Conservation (phyloP, 305 asterid species). For the Striga hermonthica region DNA sequence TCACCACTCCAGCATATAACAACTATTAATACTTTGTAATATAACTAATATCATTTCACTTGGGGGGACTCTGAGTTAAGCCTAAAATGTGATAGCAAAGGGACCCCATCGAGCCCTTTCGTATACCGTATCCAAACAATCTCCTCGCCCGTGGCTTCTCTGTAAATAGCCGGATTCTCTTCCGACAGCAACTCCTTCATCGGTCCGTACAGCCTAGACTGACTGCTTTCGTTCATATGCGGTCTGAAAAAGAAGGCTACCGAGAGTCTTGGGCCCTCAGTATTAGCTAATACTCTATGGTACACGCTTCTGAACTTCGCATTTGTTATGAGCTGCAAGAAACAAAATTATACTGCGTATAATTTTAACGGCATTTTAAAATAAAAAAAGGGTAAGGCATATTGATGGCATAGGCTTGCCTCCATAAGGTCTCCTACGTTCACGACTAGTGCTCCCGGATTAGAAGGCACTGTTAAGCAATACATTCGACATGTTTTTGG, state of each 20-base stretch:
- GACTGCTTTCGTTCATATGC: constrained; percentile 1
- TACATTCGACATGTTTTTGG: too few relatives aligned
- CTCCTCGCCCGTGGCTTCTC: constrained; percentile 14
- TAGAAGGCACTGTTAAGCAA: constrained; percentile 45
- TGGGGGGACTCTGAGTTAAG: constrained; percentile 14
- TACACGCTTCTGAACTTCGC: constrained; percentile 41
- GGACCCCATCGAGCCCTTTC: constrained; percentile 34
- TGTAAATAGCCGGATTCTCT: constrained; percentile 36
- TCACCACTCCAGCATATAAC: too few relatives aligned
- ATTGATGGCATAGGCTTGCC: not conserved
- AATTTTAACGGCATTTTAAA: too few relatives aligned
- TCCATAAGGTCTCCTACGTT: constrained; percentile 46
- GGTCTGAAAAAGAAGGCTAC: constrained; percentile 33
- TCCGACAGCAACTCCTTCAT: constrained; percentile 41
- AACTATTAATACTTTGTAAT: too few relatives aligned
- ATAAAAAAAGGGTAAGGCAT: too few relatives aligned
- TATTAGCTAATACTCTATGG: constrained; percentile 39
- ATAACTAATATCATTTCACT: not conserved
- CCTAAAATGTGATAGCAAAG: constrained; percentile 38
- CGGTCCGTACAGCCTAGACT: constrained; percentile 32
- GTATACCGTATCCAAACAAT: not conserved
- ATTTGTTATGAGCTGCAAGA: constrained; percentile 35
- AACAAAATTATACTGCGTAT: not conserved
- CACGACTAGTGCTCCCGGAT: constrained; percentile 43
- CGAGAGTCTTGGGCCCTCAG: constrained; percentile 35